Conservation (phyloP, 495 filamentous ascomycete species). For the Aspergillus nanangensis region DNA sequence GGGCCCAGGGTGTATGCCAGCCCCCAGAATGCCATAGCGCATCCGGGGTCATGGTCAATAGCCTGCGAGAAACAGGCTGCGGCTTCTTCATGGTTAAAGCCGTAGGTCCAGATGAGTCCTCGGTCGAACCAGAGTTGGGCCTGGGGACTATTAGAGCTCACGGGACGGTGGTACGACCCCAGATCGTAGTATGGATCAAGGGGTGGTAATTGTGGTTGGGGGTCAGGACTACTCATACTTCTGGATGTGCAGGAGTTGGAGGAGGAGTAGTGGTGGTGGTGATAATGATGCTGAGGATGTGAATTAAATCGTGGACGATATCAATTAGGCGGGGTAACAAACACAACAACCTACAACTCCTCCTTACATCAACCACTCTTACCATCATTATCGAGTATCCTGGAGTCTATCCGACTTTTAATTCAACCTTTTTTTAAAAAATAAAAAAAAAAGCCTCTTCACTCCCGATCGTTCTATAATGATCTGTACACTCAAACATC, state of each 20-base stretch:
- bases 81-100: conserved; percentile 26
- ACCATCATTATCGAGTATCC: neutral
- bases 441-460: neutral
- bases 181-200: conserved; percentile 48
- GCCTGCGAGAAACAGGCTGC: conserved; percentile 29
- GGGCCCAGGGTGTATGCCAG: conserved; percentile 61
- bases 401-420: neutral
- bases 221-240: neutral
- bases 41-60: conserved; percentile 45
- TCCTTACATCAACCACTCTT: neutral
- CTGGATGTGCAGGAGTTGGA: neutral
- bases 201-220: neutral
- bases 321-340: conserved; percentile 4
- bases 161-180: conserved; percentile 42
- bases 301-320: neutral
- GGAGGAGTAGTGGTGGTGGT: neutral
- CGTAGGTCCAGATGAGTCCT: conserved; percentile 25
- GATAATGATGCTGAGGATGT: neutral
- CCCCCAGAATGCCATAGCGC: conserved; percentile 65
- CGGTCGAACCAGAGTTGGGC: conserved; percentile 25
- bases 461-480: conserved; percentile 3
- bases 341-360: conserved; percentile 1
- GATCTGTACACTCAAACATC: conserved; percentile 1
- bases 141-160: conserved; percentile 34
- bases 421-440: neutral